A percentile compares a stretch with the other conserved stretches of the same genome.
These are phyloP conservation scores for Mycena crocata DNA, from an alignment of 768 basidiomycete species.

Conservation along the genomic window DNA sequence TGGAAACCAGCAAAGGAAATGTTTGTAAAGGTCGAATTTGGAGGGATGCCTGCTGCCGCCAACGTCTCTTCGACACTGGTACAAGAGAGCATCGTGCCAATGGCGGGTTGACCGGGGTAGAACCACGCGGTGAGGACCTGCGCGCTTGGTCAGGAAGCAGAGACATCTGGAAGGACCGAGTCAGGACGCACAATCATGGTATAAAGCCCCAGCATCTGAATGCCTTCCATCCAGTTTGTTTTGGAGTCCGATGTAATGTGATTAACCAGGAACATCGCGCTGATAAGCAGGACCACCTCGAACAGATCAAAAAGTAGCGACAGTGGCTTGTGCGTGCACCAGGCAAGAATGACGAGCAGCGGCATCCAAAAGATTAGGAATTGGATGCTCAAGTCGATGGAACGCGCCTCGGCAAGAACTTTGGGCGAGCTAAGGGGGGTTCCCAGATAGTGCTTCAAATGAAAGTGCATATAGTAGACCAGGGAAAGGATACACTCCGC, in stretches of 20 bases:
- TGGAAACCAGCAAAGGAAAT: slow-evolving; percentile 21
- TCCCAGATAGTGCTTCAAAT: slow-evolving; percentile 46
- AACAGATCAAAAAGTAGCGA: slow-evolving; percentile 77
- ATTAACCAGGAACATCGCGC: slow-evolving; percentile 80
- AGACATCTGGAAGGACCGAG: neutral
- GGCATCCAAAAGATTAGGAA: slow-evolving; percentile 86
- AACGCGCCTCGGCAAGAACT: slow-evolving; percentile 71
- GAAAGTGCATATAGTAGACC: slow-evolving; percentile 63
- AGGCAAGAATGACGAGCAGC: slow-evolving; percentile 72
- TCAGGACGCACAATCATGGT: slow-evolving; percentile 67
- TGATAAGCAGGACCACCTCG: slow-evolving; percentile 73
- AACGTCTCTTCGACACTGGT: slow-evolving; percentile 30
- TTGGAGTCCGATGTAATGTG: slow-evolving; percentile 83
- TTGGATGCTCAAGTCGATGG: slow-evolving; percentile 83
- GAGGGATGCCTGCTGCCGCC: slow-evolving; percentile 4
- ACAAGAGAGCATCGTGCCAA: slow-evolving; percentile 43
- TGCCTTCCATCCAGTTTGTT: slow-evolving; percentile 83
- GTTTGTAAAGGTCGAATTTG: slow-evolving; percentile 16
- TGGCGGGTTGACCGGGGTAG: slow-evolving; percentile 50
- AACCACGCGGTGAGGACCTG: slow-evolving; percentile 47
- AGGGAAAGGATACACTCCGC: slow-evolving; percentile 74
- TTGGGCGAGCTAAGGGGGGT: slow-evolving; percentile 54
- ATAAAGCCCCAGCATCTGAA: slow-evolving; percentile 68
- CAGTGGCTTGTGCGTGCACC: slow-evolving; percentile 73
- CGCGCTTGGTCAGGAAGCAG: neutral